phyloP scores from a whole-genome alignment of 257 asterid genomes.

The Salvia splendens region DNA sequence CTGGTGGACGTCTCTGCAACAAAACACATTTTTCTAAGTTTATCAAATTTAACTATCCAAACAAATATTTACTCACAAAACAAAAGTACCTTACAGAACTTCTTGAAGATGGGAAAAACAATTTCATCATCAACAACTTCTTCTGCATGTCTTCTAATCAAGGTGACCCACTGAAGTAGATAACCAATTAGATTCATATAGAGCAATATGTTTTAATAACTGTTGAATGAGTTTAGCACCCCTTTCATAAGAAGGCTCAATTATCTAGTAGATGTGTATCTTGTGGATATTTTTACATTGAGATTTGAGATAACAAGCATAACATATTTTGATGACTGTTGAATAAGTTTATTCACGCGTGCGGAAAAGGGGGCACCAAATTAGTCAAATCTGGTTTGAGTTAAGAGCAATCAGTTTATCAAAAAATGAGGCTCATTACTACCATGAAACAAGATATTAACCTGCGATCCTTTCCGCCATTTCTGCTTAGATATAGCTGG shows the following conservation, averaged over 20 bases:
- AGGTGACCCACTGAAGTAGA: conserved; percentile 82
- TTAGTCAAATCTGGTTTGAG: neutral
- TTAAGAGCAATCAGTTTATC: conserved; percentile 5
- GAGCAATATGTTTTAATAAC: conserved; percentile 5
- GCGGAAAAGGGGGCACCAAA: neutral
- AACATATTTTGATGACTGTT: too few species aligned
- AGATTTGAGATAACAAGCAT: neutral
- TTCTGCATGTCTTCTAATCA: conserved; percentile 78
- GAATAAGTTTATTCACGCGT: conserved; percentile 7
- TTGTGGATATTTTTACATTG: conserved; percentile 3
- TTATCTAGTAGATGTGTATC: conserved; percentile 3
- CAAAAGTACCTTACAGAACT: conserved; percentile 74
- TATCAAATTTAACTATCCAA: neutral
- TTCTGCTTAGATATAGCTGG: conserved; percentile 76
- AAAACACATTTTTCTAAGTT: conserved; percentile 21
- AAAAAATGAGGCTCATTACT: conserved; percentile 3
- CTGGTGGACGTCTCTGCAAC: conserved; percentile 77
- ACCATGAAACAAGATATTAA: conserved; percentile 33
- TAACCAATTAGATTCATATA: conserved; percentile 24
- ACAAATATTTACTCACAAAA: neutral
- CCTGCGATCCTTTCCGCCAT: conserved; percentile 99
- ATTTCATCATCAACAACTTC: conserved; percentile 72
- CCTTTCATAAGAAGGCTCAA: neutral
- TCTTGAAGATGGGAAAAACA: conserved; percentile 64
- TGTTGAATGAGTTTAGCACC: neutral